Conservation (phyloP, 1,284 basidiomycete species). For the Sanghuangporus baumii region DNA sequence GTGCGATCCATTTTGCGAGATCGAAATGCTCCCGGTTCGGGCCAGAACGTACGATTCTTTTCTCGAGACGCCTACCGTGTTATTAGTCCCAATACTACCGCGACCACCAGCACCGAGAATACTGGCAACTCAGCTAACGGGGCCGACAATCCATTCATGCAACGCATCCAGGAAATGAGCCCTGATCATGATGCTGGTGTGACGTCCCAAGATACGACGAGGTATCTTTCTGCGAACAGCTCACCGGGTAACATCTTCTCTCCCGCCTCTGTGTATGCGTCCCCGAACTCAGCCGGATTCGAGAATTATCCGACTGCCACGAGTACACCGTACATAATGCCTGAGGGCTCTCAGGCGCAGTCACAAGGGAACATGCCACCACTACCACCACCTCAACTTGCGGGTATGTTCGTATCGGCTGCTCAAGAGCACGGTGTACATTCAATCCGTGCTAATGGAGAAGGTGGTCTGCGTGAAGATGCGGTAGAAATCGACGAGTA, state of each 20-base stretch:
- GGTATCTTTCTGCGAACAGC: slow-evolving; percentile 10
- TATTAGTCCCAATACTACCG: slow-evolving; percentile 48
- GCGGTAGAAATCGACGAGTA: slow-evolving; percentile 37
- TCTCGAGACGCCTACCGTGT: slow-evolving; percentile 58
- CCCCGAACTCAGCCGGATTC: neutral
- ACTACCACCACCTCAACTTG: slow-evolving; percentile 30
- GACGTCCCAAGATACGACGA: slow-evolving; percentile 1
- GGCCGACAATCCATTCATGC: slow-evolving; percentile 28
- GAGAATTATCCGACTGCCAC: slow-evolving; percentile 1
- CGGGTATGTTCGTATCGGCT: slow-evolving; percentile 47
- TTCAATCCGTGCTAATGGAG: slow-evolving; percentile 37
- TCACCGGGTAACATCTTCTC: slow-evolving; percentile 14
- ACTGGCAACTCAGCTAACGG: slow-evolving; percentile 30
- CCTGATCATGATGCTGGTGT: slow-evolving; percentile 9
- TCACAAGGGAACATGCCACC: slow-evolving; percentile 9
- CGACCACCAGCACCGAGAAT: slow-evolving; percentile 28
- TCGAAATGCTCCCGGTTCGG: slow-evolving; percentile 64
- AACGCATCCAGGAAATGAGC: slow-evolving; percentile 31
- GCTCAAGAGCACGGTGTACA: slow-evolving; percentile 41
- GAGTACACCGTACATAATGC: slow-evolving; percentile 12
- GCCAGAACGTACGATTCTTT: slow-evolving; percentile 70
- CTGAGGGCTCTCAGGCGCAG: slow-evolving; percentile 4
- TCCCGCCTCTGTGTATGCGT: slow-evolving; percentile 7
- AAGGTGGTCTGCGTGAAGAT: slow-evolving; percentile 38
- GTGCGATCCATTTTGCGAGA: slow-evolving; percentile 66